Conservation (phyloP, 768 basidiomycete species). For the Pleurotus cornucopiae region DNA sequence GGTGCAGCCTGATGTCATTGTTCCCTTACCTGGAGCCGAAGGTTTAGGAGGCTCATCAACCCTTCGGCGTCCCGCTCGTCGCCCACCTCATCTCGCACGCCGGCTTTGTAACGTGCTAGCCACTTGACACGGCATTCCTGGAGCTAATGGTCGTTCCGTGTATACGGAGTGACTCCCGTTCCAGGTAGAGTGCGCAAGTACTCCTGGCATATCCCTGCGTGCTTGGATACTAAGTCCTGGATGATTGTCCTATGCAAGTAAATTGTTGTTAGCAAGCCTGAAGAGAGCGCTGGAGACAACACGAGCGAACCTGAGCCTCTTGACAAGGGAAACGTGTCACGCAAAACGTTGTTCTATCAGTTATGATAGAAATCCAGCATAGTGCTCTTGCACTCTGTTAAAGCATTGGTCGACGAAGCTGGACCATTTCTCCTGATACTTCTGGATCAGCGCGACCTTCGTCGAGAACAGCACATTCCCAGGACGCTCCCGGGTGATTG, state of each 20-base stretch:
- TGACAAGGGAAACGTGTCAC: constrained; percentile 30
- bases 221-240: constrained; percentile 17
- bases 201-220: constrained; percentile 14
- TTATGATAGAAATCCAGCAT: constrained; percentile 24
- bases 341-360: constrained; percentile 33
- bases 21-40: not conserved
- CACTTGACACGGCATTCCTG: constrained; percentile 26
- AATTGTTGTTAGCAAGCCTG: too few species aligned
- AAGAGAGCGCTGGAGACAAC: not conserved
- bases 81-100: not conserved
- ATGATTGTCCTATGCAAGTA: constrained; percentile 14
- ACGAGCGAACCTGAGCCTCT: constrained; percentile 28
- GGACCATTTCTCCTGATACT: constrained; percentile 28
- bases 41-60: not conserved
- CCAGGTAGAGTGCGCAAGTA: constrained; percentile 25
- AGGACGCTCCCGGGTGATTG: constrained; percentile 33
- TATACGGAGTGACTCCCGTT: constrained; percentile 35
- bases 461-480: constrained; percentile 32
- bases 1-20: too few species aligned
- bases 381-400: constrained; percentile 17
- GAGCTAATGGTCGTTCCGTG: constrained; percentile 39
- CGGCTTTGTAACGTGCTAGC: constrained; percentile 30
- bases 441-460: constrained; percentile 27
- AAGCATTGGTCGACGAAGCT: constrained; percentile 19
- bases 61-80: not conserved